phyloP scores from a whole-genome alignment of 176 grass and related monocot genomes.

The Oryza nivara region DNA sequence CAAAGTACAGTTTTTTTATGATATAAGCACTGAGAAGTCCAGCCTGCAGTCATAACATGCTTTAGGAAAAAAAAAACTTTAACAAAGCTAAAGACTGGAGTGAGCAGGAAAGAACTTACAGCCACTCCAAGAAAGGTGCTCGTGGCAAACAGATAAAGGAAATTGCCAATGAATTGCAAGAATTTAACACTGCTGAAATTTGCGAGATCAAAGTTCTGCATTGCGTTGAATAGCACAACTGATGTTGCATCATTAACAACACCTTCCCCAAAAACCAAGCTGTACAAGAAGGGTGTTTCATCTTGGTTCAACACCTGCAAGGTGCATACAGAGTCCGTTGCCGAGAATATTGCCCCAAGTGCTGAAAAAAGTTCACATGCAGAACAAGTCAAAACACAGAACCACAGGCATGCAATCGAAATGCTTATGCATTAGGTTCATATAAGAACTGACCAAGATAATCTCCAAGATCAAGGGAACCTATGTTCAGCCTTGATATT shows the following conservation, averaged over 20 bases:
- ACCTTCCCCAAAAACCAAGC: slow-evolving; percentile 95
- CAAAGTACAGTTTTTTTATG: slow-evolving; percentile 94
- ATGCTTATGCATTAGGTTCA: not conserved
- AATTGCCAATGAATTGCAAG: slow-evolving; percentile 64
- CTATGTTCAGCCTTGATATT: slow-evolving; percentile 73
- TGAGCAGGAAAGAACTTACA: slow-evolving; percentile 60
- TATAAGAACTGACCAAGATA: slow-evolving; percentile 67
- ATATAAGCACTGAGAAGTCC: slow-evolving; percentile 93
- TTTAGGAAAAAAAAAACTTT: slow-evolving; percentile 25
- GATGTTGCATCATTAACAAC: slow-evolving; percentile 99
- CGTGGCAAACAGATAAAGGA: slow-evolving; percentile 68
- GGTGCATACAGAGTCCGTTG: slow-evolving; percentile 96
- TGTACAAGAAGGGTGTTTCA: slow-evolving; percentile 92
- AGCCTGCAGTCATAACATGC: slow-evolving; percentile 46
- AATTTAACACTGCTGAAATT: slow-evolving; percentile 49
- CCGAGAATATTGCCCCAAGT: slow-evolving; percentile 94
- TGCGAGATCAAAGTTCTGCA: slow-evolving; percentile 72
- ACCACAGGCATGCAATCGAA: not conserved
- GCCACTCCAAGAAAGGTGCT: slow-evolving; percentile 89
- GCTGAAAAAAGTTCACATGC: slow-evolving; percentile 53
- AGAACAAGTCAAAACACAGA: slow-evolving; percentile 30
- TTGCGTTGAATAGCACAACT: slow-evolving; percentile 89
- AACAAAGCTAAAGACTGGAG: not conserved
- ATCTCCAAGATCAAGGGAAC: slow-evolving; percentile 74
- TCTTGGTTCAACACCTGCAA: slow-evolving; percentile 95